Base-by-base conservation (phyloP, 352 stramenopile genomes). In the Phytophthora tentaculata region DNA sequence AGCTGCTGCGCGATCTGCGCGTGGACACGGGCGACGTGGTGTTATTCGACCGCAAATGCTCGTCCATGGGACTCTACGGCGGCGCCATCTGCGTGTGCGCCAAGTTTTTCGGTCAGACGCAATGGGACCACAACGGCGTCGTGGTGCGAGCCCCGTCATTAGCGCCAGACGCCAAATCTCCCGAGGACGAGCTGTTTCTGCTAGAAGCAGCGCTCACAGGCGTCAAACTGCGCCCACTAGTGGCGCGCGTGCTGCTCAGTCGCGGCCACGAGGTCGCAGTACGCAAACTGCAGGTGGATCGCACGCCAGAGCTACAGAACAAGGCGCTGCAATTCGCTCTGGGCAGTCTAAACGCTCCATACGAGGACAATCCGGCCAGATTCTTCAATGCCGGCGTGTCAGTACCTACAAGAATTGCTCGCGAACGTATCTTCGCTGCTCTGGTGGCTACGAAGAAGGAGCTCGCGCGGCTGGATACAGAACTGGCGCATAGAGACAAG, bases 81-180 rank as follows among this genome's bases (percentile, higher is more conserved):
- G 86, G 72, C 20, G 68, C 82, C 44, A 92, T 96, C 64, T 96
- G 87, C 66, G 74, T 74, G 5, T 89, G 81, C 52, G 85, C 89
- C 50, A 96, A 96, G 69, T 77, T 94, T 48, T 91, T 94, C 47
- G 87, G 87, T 14, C 73, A 83, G 43, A 95, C 89, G 41, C 85
- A 84, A 29, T 96, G 86, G 85, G 89, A 96, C 70, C 89, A 95
- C 74, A 96, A 93, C 64, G 89, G 89, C 45, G 84, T 95, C 20
- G 79, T 96, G 26, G 61, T 94, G 14, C 81, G 84, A 12, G 81
- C 78, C 17, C 81, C 76, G 1, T 57, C 67, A 5, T 55, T 73
- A 19, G 56, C 53, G 7, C 58, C 60, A 23, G 41, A 67, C 9
- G 56, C 68, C 12, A 6, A 57, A 14, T 64, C 41, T 3, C 61